A percentile compares a stretch with the other conserved stretches of the same genome.
These are phyloP conservation scores for Patellaria atrata DNA, from an alignment of 495 filamentous ascomycete species.

Conservation along the genomic window DNA sequence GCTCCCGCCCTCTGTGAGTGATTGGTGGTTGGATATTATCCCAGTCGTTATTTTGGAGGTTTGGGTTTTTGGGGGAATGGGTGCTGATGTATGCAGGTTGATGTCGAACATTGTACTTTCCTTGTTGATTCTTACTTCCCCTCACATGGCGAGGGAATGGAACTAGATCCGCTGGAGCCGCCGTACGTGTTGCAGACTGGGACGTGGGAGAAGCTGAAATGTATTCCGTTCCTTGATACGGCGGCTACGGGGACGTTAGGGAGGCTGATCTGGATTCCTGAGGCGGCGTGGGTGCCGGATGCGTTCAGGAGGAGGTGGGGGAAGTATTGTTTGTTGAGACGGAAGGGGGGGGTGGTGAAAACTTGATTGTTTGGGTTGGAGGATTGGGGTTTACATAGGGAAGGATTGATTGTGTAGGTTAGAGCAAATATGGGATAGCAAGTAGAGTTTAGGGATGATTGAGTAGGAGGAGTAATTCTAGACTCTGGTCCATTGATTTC, in stretches of 20 bases:
- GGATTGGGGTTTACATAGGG: too few relatives aligned
- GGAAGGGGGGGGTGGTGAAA: too few relatives aligned
- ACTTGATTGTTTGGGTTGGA: background rate
- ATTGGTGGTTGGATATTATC: background rate
- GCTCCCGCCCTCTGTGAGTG: conserved; percentile 8
- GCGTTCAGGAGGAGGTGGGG: conserved; percentile 62
- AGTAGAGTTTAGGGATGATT: too few relatives aligned
- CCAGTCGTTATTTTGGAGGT: too few relatives aligned
- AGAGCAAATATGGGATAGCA: too few relatives aligned
- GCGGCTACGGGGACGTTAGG: conserved; percentile 55
- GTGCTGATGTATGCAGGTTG: conserved; percentile 39
- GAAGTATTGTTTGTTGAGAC: conserved; percentile 62
- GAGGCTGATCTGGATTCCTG: conserved; percentile 75
- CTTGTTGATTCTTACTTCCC: conserved; percentile 80
- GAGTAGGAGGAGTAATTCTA: too few relatives aligned
- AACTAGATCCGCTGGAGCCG: conserved; percentile 48
- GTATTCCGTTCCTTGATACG: conserved; percentile 68
- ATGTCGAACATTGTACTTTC: conserved; percentile 62
- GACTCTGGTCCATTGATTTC: too few relatives aligned
- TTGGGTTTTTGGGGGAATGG: too few relatives aligned
- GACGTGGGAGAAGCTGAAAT: conserved; percentile 61
- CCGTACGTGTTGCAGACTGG: conserved; percentile 53
- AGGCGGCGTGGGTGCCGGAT: conserved; percentile 53
- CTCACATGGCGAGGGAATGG: too few relatives aligned
- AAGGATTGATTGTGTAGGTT: too few relatives aligned